Evolutionary conservation across 305 asterid genomes (phyloP).

Genomic region (Solanum chacoense): DNA sequence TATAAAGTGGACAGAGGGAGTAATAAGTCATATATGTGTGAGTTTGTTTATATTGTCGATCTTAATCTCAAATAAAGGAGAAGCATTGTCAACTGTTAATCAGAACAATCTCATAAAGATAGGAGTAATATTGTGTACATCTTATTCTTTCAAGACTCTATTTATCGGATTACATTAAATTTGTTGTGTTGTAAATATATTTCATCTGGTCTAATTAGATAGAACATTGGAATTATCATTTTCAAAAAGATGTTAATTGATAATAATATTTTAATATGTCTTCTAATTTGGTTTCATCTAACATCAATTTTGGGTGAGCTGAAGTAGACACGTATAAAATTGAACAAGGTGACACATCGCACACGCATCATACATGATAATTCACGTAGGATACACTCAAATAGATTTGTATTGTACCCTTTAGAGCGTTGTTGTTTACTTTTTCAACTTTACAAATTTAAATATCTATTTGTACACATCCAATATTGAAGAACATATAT

Average conservation of each 20-base stretch:
- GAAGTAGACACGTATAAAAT: too few species aligned
- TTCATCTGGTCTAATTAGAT: neutral
- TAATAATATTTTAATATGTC: neutral
- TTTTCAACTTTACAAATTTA: too few species aligned
- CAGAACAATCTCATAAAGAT: neutral
- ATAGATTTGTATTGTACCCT: neutral
- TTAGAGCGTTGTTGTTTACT: neutral
- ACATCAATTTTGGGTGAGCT: neutral
- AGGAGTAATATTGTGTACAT: neutral
- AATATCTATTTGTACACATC: neutral
- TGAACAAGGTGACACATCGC: too few species aligned
- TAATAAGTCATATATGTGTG: neutral
- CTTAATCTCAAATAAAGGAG: neutral
- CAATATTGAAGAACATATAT: neutral
- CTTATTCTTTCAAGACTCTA: neutral
- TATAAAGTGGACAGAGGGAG: rapidly evolving
- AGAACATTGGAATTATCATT: neutral
- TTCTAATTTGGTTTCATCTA: too few species aligned
- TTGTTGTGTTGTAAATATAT: neutral
- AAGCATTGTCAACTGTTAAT: neutral
- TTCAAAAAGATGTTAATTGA: neutral
- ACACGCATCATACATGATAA: too few species aligned
- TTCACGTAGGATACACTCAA: neutral
- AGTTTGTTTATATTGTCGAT: rapidly evolving
- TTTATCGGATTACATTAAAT: neutral